Conservation (phyloP, 805 yeast species). For the Blastobotrys americana region DNA sequence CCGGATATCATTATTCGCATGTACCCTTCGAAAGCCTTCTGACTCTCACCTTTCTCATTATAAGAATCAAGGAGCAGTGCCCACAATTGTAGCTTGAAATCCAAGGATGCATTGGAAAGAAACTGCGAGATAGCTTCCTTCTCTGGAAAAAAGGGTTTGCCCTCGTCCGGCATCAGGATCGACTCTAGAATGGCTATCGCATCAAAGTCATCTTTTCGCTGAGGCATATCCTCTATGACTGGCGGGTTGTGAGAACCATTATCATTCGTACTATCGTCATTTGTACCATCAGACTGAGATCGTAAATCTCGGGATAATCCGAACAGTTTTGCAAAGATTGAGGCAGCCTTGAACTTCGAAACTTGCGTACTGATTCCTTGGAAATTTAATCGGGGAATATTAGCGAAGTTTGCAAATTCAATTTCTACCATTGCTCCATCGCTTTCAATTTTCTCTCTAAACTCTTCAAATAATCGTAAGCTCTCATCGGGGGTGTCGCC, state of each 20-base stretch:
- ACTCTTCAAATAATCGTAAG: slow-evolving; percentile 21
- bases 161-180: slow-evolving; percentile 30
- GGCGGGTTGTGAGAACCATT: neutral
- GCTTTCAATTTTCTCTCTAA: slow-evolving; percentile 13
- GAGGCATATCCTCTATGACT: slow-evolving; percentile 3
- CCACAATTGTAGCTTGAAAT: slow-evolving; percentile 69
- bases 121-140: slow-evolving; percentile 53
- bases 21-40: slow-evolving; percentile 43
- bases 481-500: slow-evolving; percentile 32
- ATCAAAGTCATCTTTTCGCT: neutral
- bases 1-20: slow-evolving; percentile 40
- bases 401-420: slow-evolving; percentile 48
- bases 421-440: slow-evolving; percentile 28
- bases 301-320: slow-evolving; percentile 10
- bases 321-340: slow-evolving; percentile 52
- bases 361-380: slow-evolving; percentile 51
- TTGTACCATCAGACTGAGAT: neutral
- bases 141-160: slow-evolving; percentile 24
- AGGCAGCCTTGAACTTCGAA: slow-evolving; percentile 63
- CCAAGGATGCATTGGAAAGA: slow-evolving; percentile 54
- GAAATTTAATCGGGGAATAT: slow-evolving; percentile 49
- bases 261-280: neutral
- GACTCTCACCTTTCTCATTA: slow-evolving; percentile 33
- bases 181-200: slow-evolving; percentile 25
- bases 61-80: slow-evolving; percentile 57